These are phyloP conservation scores for Chrysoporthe puriensis DNA, from an alignment of 2,329 filamentous ascomycete genomes.

Conservation along the genomic window DNA sequence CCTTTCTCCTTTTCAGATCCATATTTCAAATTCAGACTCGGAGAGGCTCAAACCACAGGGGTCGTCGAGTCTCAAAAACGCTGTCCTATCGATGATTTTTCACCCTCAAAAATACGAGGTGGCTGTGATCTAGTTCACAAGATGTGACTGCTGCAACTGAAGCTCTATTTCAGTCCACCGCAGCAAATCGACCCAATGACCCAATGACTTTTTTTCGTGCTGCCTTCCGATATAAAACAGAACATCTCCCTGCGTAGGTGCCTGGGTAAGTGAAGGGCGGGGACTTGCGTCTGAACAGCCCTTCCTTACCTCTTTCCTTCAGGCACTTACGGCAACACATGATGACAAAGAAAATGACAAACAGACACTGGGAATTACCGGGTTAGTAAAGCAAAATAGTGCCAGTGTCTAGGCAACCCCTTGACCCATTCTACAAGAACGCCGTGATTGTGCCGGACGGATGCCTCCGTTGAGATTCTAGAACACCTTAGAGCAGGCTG, in stretches of 20 bases:
- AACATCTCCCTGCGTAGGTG: neutral
- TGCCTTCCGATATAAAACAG: constrained; percentile 9
- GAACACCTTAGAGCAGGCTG: constrained; percentile 13
- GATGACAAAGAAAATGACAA: constrained; percentile 14
- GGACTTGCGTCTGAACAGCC: neutral
- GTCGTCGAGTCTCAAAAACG: neutral
- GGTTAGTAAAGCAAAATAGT: constrained; percentile 25
- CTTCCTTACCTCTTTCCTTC: constrained; percentile 13
- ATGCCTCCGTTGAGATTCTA: constrained; percentile 21
- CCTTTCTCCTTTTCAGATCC: neutral
- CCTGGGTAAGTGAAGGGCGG: constrained; percentile 10
- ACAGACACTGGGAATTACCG: constrained; percentile 21
- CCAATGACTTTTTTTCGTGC: constrained; percentile 26
- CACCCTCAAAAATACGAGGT: neutral
- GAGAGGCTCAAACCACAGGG: neutral
- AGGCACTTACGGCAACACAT: constrained; percentile 5
- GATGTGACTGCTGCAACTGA: constrained; percentile 3
- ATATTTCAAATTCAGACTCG: neutral
- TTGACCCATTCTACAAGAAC: constrained; percentile 28
- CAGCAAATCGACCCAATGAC: constrained; percentile 12
- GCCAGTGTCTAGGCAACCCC: constrained; percentile 28
- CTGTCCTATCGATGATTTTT: constrained; percentile 3
- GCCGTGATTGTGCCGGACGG: constrained; percentile 26
- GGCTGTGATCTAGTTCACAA: constrained; percentile 13
- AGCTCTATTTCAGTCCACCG: constrained; percentile 3